These are phyloP conservation scores for Acanthamoeba triangularis DNA, from an alignment of 208 protist species.

Conservation along the genomic window DNA sequence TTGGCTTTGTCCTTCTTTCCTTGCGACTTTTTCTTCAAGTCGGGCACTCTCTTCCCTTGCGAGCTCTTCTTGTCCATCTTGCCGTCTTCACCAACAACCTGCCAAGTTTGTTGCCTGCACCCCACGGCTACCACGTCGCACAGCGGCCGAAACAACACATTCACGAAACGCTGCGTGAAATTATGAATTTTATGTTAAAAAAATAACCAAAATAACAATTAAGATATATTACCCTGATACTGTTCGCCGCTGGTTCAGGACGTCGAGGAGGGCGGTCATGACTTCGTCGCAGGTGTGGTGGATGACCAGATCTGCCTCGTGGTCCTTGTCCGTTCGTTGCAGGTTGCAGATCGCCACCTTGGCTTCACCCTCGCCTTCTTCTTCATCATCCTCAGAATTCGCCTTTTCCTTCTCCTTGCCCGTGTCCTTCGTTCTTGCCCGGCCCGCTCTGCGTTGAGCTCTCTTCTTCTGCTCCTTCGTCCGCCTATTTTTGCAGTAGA, in stretches of 20 bases:
- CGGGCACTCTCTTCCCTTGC: not conserved
- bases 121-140: too few relatives aligned
- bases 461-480: not conserved
- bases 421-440: not conserved
- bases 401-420: not conserved
- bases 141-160: too few relatives aligned
- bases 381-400: not conserved
- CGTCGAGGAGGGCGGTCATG: not conserved
- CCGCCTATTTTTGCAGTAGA: not conserved
- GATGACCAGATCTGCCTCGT: not conserved
- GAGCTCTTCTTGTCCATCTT: conserved; percentile 44
- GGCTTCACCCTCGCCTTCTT: not conserved
- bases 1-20: not conserved
- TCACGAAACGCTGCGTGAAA: not conserved
- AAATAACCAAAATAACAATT: too few relatives aligned
- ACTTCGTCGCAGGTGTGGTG: not conserved
- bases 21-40: not conserved
- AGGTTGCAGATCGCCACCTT: not conserved
- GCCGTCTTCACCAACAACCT: too few relatives aligned
- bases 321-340: not conserved
- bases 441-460: not conserved
- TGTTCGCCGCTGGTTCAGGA: not conserved
- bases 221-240: not conserved
- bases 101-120: too few relatives aligned
- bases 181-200: too few relatives aligned